Base-by-base conservation (phyloP, 495 filamentous ascomycete genomes). In the Cercophora newfieldiana region DNA sequence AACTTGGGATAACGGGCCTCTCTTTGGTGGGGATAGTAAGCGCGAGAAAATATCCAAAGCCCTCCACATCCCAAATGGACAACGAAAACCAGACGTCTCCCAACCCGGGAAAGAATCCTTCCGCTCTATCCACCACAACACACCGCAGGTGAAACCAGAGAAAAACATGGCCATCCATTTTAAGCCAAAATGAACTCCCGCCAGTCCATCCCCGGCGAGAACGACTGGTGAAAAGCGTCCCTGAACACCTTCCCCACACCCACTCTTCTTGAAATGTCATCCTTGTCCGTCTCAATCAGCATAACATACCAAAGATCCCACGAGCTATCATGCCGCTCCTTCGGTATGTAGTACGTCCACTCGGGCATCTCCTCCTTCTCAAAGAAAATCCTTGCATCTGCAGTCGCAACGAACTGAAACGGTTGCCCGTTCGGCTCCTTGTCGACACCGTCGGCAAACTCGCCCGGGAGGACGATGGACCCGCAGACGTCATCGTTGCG, bases 341-440 rank as follows among this genome's bases (percentile, higher is more conserved):
- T 68, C 33, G 68, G 61, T 66, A 77, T 71, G 60, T 77, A 77
- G 60, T 71, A 74, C 8, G 71, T 74, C 76, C 76, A 78, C 5
- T 54, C 65, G 19, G 63, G 56, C 29, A 63, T 66, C 66, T 78
- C 76, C 24, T 71, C 69, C 3, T n/a, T n/a, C n/a, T 49, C 19
- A 12, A 62, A 67, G 61, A 78, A 75, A 0, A n/a, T 57, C 37
- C 71, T 76, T n/a, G 77, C 75, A n/a, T 79, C 75, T 19, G 72
- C 73, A 22, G 77, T 66, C 12, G 77, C 77, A 31, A 77, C 63
- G 50, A 79, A 76, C 24, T 72, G 67, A 55, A 26, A 22, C 33
- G 37, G 4, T 16, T 61, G 58, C 1, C 22, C 6, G 7, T 61
- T n/a, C 8, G 7, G n/a, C n/a, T n/a, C n/a, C n/a, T n/a, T 44